A percentile compares a stretch with the other conserved stretches of the same genome.
These are phyloP conservation scores for Coemansia sp. DNA, from an alignment of 192 early-diverging fungal genomes.

Conservation along the genomic window DNA sequence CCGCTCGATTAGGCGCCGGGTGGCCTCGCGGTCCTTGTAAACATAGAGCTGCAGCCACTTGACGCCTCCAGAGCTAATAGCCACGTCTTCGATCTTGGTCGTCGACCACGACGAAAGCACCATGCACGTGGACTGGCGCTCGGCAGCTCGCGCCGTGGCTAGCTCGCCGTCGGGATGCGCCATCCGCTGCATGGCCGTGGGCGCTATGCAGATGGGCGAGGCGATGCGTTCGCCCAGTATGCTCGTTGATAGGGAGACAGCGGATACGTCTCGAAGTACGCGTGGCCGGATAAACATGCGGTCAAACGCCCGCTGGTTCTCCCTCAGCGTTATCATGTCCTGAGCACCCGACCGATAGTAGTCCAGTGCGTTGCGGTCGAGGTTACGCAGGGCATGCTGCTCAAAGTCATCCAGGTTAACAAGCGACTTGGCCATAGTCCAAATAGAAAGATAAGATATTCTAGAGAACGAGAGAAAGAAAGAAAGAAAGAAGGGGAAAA, in stretches of 20 bases:
- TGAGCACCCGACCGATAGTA: slow-evolving; percentile 57
- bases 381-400: slow-evolving; percentile 18
- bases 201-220: slow-evolving; percentile 76
- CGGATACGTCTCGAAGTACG: slow-evolving; percentile 68
- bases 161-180: slow-evolving; percentile 66
- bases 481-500: too few species aligned
- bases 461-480: background rate
- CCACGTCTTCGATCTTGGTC: slow-evolving; percentile 64
- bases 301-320: slow-evolving; percentile 53
- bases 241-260: slow-evolving; percentile 57
- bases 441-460: background rate
- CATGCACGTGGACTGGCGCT: slow-evolving; percentile 43
- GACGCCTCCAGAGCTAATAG: slow-evolving; percentile 20
- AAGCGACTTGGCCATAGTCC: background rate
- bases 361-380: slow-evolving; percentile 49
- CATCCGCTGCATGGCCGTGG: slow-evolving; percentile 75
- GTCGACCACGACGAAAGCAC: slow-evolving; percentile 63
- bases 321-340: slow-evolving; percentile 50
- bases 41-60: slow-evolving; percentile 81
- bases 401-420: slow-evolving; percentile 54
- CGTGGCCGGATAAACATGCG: slow-evolving; percentile 57
- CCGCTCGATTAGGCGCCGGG: slow-evolving; percentile 61
- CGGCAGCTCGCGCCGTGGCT: slow-evolving; percentile 58
- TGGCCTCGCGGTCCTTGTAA: slow-evolving; percentile 66
- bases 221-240: slow-evolving; percentile 56